Evolutionary conservation across 2,329 filamentous ascomycete species (phyloP).

Genomic region (Orbilia ellipsospora): DNA sequence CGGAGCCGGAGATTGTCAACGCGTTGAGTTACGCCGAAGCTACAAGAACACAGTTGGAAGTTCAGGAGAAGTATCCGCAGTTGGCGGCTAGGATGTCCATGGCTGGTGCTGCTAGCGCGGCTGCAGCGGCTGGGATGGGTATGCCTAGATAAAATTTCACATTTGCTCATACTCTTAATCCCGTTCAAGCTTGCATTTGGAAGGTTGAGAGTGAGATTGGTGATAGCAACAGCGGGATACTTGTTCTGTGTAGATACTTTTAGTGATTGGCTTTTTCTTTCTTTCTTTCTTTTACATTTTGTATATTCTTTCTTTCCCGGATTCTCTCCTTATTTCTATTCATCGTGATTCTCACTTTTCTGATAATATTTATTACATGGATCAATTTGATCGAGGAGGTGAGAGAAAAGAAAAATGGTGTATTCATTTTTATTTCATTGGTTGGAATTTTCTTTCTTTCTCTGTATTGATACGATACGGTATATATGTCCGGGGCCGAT

Average conservation of each 20-base stretch:
- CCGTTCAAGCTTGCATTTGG: neutral
- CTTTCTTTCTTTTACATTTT: neutral
- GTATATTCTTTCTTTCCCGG: too few relatives aligned
- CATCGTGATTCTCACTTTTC: too few relatives aligned
- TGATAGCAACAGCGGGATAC: neutral
- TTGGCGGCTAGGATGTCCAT: slow-evolving; percentile 77
- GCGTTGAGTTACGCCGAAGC: slow-evolving; percentile 97
- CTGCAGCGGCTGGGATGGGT: slow-evolving; percentile 12
- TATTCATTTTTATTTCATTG: too few relatives aligned
- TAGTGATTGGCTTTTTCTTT: neutral
- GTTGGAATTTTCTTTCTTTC: too few relatives aligned
- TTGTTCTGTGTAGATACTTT: slow-evolving; percentile 52
- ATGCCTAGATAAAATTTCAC: slow-evolving; percentile 21
- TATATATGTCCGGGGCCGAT: too few relatives aligned
- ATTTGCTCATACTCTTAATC: too few relatives aligned
- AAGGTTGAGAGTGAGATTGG: neutral
- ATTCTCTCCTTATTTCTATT: too few relatives aligned
- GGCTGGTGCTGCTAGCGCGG: slow-evolving; percentile 68
- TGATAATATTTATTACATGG: too few relatives aligned
- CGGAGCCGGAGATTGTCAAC: slow-evolving; percentile 94
- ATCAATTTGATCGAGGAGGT: neutral
- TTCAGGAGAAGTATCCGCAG: slow-evolving; percentile 86
- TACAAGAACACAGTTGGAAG: slow-evolving; percentile 90
- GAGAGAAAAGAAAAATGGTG: neutral
- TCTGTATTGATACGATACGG: too few relatives aligned